phyloP scores from a whole-genome alignment of 2,329 filamentous ascomycete genomes.

The Neurospora sp. region DNA sequence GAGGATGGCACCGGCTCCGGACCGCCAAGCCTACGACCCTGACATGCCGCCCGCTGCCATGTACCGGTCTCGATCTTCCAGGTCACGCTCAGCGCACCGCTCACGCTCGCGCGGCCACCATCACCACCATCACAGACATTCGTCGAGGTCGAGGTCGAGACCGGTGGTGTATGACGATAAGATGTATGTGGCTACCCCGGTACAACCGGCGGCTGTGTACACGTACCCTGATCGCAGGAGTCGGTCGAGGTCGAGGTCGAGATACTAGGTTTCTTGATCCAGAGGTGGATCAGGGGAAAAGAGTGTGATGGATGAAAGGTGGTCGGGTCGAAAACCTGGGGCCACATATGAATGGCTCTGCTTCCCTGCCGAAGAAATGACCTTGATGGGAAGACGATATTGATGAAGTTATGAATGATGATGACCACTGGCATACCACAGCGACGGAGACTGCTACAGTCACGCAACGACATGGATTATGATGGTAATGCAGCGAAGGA shows the following conservation, averaged over 20 bases:
- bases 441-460: background rate
- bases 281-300: background rate
- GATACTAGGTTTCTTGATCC: conserved; percentile 8
- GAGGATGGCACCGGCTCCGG: conserved; percentile 1
- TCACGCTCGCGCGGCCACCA: conserved; percentile 2
- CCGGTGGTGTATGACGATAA: conserved; percentile 14
- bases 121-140: conserved; percentile 7
- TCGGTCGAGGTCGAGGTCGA: conserved; percentile 9
- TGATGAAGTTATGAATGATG: background rate
- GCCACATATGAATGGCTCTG: background rate
- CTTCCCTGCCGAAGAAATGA: background rate
- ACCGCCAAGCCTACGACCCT: conserved; percentile 16
- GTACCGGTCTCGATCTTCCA: conserved; percentile 2
- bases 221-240: background rate
- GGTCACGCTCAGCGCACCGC: conserved; percentile 4
- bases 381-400: background rate
- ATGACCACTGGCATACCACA: background rate
- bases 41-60: conserved; percentile 6
- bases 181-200: background rate
- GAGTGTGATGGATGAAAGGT: background rate
- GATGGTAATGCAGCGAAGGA: background rate
- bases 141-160: conserved; percentile 7
- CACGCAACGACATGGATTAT: background rate
- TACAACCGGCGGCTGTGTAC: conserved; percentile 10
- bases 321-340: background rate